Conservation (phyloP, 345 rosid species). For the Cardamine chenopodiifolia region DNA sequence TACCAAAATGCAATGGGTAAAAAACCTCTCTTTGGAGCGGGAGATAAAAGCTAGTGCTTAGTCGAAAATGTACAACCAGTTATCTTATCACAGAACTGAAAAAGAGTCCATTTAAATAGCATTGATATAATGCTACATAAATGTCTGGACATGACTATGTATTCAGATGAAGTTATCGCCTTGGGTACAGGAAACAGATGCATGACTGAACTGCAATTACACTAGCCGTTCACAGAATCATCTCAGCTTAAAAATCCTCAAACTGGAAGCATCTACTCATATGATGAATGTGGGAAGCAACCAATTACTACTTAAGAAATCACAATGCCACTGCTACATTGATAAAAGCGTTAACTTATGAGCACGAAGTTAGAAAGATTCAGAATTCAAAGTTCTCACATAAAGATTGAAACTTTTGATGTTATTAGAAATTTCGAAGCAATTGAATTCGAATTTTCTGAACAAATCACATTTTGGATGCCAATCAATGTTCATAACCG, state of each 20-base stretch:
- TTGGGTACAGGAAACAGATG: conserved; percentile 10
- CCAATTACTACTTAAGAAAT: not conserved
- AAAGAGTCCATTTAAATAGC: not conserved
- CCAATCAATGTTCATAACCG: conserved; percentile 9
- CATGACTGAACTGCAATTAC: not conserved
- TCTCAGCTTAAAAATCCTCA: not conserved
- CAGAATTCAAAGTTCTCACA: not conserved
- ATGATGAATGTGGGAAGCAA: not conserved
- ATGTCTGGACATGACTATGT: not conserved
- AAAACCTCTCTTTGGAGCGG: conserved; percentile 8
- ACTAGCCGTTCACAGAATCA: not conserved
- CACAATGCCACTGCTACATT: not conserved
- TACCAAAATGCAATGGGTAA: not conserved
- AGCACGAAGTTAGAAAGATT: conserved; percentile 2
- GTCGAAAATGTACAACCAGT: not conserved
- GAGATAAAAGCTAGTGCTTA: not conserved
- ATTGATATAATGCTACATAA: not conserved
- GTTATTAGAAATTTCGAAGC: conserved; percentile 17
- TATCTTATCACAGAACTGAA: conserved; percentile 4
- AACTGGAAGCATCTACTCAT: not conserved
- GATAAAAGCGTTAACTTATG: conserved; percentile 1
- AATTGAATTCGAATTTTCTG: conserved; percentile 13
- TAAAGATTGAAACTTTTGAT: not conserved
- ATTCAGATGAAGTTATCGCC: conserved; percentile 14
- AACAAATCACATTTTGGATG: conserved; percentile 29